Conservation (phyloP, 768 basidiomycete species). For the Melanogaster broomeanus region DNA sequence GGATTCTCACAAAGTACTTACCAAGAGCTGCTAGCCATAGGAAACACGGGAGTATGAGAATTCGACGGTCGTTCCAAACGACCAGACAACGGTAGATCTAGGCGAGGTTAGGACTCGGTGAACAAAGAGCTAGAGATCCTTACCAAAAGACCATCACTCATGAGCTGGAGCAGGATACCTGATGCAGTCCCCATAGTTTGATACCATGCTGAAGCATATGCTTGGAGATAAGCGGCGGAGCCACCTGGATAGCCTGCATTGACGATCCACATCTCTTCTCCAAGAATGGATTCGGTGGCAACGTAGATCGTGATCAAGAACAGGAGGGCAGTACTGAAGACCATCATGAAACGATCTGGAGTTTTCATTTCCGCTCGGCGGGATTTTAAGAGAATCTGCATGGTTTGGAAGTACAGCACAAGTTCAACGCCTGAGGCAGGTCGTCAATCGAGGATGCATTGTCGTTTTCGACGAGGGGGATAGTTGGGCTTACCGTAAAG, state of each 20-base stretch:
- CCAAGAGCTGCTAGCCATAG: conserved; percentile 9
- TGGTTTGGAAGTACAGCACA: conserved; percentile 1
- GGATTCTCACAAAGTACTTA: not conserved
- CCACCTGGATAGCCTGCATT: conserved; percentile 33
- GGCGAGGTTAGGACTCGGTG: not conserved
- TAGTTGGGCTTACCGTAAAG: conserved; percentile 3
- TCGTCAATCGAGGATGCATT: not conserved
- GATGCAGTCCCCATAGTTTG: conserved; percentile 24
- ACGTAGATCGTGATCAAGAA: conserved; percentile 29
- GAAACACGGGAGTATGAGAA: conserved; percentile 5
- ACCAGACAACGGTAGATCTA: conserved; percentile 38
- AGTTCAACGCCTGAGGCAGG: conserved; percentile 3
- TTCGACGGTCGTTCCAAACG: conserved; percentile 21
- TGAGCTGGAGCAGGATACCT: conserved; percentile 25
- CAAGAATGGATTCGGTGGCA: conserved; percentile 14
- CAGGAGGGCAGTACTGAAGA: conserved; percentile 13
- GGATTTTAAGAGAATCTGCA: not conserved
- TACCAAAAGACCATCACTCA: conserved; percentile 36
- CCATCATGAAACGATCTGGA: not conserved
- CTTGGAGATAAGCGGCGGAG: conserved; percentile 27
- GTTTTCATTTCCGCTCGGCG: not conserved
- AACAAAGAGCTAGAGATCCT: conserved; percentile 4
- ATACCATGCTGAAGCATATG: conserved; percentile 17
- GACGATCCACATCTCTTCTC: conserved; percentile 34
- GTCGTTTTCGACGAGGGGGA: too few species aligned